phyloP scores from a whole-genome alignment of 2,329 filamentous ascomycete species.

The Orbilia javanica region DNA sequence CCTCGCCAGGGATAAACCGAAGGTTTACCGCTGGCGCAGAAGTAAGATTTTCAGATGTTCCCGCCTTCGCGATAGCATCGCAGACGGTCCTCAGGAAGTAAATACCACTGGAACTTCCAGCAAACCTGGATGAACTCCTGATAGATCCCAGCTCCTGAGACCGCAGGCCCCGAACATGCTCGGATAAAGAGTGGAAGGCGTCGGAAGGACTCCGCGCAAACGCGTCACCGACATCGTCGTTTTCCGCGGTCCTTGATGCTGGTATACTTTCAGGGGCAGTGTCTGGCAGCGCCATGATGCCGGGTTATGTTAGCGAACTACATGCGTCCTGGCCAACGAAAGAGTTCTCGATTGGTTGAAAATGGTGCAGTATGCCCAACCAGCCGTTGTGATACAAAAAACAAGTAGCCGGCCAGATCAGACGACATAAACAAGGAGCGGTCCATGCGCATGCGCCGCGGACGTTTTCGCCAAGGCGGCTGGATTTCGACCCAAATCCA shows the following conservation, averaged over 20 bases:
- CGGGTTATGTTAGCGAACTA: conserved; percentile 5
- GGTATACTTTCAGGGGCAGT: conserved; percentile 22
- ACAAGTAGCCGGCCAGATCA: not conserved
- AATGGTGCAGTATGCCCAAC: not conserved
- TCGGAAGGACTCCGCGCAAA: conserved; percentile 58
- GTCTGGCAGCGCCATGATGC: conserved; percentile 41
- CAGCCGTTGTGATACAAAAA: not conserved
- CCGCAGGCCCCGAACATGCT: conserved; percentile 59
- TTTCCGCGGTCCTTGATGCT: conserved; percentile 29
- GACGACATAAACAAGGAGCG: too few relatives aligned
- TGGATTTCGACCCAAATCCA: conserved; percentile 21
- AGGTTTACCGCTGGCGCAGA: conserved; percentile 63
- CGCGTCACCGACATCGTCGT: conserved; percentile 39
- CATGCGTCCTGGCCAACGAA: not conserved
- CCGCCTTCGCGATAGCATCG: conserved; percentile 66
- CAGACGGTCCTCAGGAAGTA: conserved; percentile 72
- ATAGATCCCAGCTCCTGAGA: conserved; percentile 69
- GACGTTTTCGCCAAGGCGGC: conserved; percentile 21
- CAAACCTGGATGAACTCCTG: conserved; percentile 70
- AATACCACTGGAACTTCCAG: conserved; percentile 73
- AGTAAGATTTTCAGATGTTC: conserved; percentile 61
- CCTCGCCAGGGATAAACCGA: conserved; percentile 71
- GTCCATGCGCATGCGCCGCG: too few relatives aligned
- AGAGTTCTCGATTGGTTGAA: not conserved
- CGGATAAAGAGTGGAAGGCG: conserved; percentile 57